Evolutionary conservation across 2,329 filamentous ascomycete species (phyloP).

Genomic region (Fusarium coicis): DNA sequence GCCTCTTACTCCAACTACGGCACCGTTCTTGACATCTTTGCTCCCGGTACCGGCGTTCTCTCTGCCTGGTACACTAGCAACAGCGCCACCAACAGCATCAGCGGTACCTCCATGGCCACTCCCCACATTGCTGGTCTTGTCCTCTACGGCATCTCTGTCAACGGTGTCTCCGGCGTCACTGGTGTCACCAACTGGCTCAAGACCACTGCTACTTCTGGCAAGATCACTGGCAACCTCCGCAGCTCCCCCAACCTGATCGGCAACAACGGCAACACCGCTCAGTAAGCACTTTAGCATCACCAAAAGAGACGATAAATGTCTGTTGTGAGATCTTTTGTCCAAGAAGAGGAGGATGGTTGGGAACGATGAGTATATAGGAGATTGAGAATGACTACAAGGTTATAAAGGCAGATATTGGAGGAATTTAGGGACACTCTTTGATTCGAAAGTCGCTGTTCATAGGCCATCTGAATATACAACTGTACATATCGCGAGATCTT

Average conservation of each 20-base stretch:
- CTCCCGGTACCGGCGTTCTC: slow-evolving; percentile 58
- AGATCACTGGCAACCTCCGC: slow-evolving; percentile 52
- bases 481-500: slow-evolving; percentile 14
- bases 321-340: neutral
- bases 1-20: slow-evolving; percentile 65
- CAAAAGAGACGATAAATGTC: neutral
- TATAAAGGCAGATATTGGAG: neutral
- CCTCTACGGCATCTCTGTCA: slow-evolving; percentile 58
- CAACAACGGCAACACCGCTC: slow-evolving; percentile 58
- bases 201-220: slow-evolving; percentile 54
- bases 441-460: slow-evolving; percentile 1
- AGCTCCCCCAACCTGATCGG: slow-evolving; percentile 60
- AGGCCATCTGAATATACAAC: slow-evolving; percentile 11
- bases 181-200: slow-evolving; percentile 57
- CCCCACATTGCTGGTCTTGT: slow-evolving; percentile 70
- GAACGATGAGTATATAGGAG: slow-evolving; percentile 1
- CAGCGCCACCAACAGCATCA: slow-evolving; percentile 59
- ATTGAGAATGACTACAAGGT: neutral
- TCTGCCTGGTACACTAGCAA: slow-evolving; percentile 60
- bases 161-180: slow-evolving; percentile 48
- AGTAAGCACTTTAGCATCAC: slow-evolving; percentile 31
- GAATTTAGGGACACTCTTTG: neutral
- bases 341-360: neutral
- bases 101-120: slow-evolving; percentile 72
- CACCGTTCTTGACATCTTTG: slow-evolving; percentile 60